phyloP scores from a whole-genome alignment of 257 asterid species.

The Solanum medicagineum region DNA sequence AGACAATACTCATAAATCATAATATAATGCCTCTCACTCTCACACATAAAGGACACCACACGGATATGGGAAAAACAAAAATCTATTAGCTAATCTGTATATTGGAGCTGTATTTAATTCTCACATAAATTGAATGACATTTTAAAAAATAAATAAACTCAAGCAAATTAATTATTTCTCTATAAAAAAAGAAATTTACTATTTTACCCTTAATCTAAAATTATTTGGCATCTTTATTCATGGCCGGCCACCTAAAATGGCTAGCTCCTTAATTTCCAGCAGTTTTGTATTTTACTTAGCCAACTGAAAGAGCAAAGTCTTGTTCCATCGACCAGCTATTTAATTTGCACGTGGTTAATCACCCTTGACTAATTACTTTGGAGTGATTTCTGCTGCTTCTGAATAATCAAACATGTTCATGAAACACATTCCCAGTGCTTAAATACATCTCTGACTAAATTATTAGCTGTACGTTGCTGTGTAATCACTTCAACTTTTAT shows the following conservation, averaged over 20 bases:
- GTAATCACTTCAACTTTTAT: not conserved
- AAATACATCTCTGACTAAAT: not conserved
- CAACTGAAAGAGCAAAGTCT: not conserved
- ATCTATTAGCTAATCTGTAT: not conserved
- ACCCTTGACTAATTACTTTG: not conserved
- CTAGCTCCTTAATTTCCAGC: not conserved
- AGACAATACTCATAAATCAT: not conserved
- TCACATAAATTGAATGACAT: no score
- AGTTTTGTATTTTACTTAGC: not conserved
- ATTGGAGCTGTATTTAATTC: not conserved
- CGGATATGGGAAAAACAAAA: not conserved
- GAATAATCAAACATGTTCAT: not conserved
- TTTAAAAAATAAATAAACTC: no score
- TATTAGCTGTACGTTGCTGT: not conserved
- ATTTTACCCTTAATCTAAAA: not conserved
- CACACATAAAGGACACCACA: not conserved
- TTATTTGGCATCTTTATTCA: not conserved
- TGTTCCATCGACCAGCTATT: not conserved
- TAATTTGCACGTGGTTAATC: not conserved
- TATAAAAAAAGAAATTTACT: not conserved
- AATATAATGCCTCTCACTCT: not conserved
- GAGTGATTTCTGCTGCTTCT: not conserved
- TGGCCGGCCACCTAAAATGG: not conserved
- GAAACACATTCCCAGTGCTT: not conserved
- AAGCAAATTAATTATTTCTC: not conserved